These are phyloP conservation scores for Haematococcus lacustris DNA, from an alignment of 139 green algal genomes.

Conservation along the genomic window DNA sequence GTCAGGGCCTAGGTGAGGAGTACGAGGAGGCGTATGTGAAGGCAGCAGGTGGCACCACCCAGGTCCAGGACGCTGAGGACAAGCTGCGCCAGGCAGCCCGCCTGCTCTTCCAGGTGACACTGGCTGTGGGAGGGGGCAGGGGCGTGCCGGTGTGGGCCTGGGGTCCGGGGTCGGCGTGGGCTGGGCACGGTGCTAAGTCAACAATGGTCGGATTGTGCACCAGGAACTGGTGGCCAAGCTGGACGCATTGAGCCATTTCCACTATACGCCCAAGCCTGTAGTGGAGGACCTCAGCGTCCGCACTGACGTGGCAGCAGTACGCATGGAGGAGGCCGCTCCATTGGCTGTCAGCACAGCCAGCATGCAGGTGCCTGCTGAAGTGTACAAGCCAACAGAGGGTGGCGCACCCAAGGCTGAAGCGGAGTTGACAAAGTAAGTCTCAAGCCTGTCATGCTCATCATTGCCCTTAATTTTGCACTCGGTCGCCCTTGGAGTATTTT, in stretches of 20 bases:
- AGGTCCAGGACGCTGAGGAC: conserved; percentile 43
- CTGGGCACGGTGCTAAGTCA: neutral
- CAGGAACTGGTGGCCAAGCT: conserved; percentile 69
- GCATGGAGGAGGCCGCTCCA: conserved; percentile 77
- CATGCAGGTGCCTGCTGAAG: conserved; percentile 62
- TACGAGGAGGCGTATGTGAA: conserved; percentile 75
- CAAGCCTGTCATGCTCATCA: neutral
- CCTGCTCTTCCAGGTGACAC: conserved; percentile 55
- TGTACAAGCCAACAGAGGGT: conserved; percentile 37
- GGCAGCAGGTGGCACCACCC: conserved; percentile 13
- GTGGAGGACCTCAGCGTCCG: conserved; percentile 71
- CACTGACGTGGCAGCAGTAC: conserved; percentile 59
- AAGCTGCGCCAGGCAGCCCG: conserved; percentile 35
- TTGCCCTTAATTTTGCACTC: neutral
- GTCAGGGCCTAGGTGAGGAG: conserved; percentile 68
- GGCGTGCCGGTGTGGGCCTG: too few relatives aligned
- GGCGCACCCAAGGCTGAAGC: conserved; percentile 41
- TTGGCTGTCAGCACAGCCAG: conserved; percentile 45
- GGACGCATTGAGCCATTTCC: conserved; percentile 84
- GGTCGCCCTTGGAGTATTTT: neutral
- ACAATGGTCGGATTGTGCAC: too few relatives aligned
- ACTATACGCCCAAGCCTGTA: conserved; percentile 83
- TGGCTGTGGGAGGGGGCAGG: neutral
- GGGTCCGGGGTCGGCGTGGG: neutral
- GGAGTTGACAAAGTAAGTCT: conserved; percentile 48